Evolutionary conservation across 352 stramenopile species (phyloP), one percentile per base, ranked within the genome.

Genomic region (Phytophthora hibernalis): DNA sequence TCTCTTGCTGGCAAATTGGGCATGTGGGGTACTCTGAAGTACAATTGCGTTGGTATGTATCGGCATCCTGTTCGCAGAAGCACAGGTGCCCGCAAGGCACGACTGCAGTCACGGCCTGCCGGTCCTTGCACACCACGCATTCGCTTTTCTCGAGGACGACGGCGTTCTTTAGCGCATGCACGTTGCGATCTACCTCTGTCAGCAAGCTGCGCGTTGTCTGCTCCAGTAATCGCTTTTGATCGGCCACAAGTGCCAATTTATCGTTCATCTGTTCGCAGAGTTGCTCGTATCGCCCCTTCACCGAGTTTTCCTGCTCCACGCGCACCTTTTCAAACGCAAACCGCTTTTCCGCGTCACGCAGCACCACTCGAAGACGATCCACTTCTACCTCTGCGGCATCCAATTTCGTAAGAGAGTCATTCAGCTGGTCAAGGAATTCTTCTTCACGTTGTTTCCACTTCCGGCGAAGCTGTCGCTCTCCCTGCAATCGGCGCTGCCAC

Each of bases 111-210:
- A 90, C 86, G 1, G 87, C 83, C 31, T 80, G 64, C 30, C 76
- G 75, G 55, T 95, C 87, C 59, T 91, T 91, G 75, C 87, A 95
- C 57, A 95, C 66, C 52, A 95, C 79, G 65, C 87, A 95, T 65
- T 95, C 87, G 52, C 70, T 88, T 51, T 77, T 74, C 45, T 91
- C 83, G 1, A 91, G 70, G 16, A 83, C 61, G 13, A 85, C 77
- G 28, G 77, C 74, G 50, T 82, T 77, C 72, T 92, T 93, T 40
- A 91, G 64, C 40, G 78, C 74, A 30, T 89, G 74, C 26, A 91
- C 82, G 31, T 95, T 89, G 30, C 82, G 83, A 22, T 95, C 85
- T 24, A 95, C 80, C 54, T 91, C 80, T 10, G 80, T 59, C 9
- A 95, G 52, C 30, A 95, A 43, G n/a, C 82, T 84, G 33, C 79